phyloP scores from a whole-genome alignment of 2,329 filamentous ascomycete genomes.

The Aspergillus alliaceus region DNA sequence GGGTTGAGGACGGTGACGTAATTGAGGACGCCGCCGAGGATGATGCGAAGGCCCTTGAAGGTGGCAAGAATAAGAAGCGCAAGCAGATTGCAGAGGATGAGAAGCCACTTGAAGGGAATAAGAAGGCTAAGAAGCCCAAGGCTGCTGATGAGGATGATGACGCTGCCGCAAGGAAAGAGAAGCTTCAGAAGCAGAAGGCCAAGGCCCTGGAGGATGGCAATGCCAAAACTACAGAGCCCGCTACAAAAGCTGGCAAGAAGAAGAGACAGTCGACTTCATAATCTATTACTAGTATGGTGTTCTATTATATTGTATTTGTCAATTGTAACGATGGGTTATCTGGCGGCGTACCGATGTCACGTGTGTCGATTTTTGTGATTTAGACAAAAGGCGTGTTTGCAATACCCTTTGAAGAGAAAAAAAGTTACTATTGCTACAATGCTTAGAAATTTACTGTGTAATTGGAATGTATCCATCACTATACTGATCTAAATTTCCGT shows the following conservation, averaged over 20 bases:
- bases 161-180: constrained; percentile 45
- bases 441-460: background rate
- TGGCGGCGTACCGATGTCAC: constrained; percentile 35
- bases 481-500: background rate
- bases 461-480: background rate
- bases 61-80: constrained; percentile 54
- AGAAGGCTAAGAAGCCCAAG: constrained; percentile 44
- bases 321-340: constrained; percentile 22
- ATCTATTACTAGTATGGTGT: constrained; percentile 27
- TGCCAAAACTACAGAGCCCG: constrained; percentile 18
- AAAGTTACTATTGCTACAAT: constrained; percentile 15
- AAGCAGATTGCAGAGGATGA: constrained; percentile 37
- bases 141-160: constrained; percentile 40
- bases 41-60: constrained; percentile 34
- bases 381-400: constrained; percentile 23
- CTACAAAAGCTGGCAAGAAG: constrained; percentile 33
- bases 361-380: constrained; percentile 26
- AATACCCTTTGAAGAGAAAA: constrained; percentile 26
- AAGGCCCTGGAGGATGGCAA: constrained; percentile 47
- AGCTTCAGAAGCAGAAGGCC: constrained; percentile 51
- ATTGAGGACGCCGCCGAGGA: constrained; percentile 50
- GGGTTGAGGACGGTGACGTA: constrained; percentile 75
- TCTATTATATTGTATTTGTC: constrained; percentile 24
- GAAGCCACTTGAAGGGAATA: constrained; percentile 31
- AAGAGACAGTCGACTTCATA: constrained; percentile 42